Conservation (phyloP, 495 filamentous ascomycete genomes). For the Amorphotheca resinae region DNA sequence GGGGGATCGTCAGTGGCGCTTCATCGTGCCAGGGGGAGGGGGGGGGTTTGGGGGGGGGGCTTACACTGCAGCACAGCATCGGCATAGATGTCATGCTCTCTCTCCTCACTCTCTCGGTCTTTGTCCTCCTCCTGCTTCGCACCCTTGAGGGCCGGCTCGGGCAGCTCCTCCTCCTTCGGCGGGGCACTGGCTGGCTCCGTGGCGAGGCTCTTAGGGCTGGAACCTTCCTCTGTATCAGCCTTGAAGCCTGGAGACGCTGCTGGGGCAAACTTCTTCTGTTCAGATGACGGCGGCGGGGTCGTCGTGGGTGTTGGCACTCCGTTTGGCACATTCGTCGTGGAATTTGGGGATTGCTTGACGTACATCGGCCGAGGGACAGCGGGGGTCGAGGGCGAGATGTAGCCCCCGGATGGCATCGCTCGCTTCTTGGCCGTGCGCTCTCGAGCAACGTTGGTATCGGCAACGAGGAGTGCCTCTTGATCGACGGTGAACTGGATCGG, state of each 20-base stretch:
- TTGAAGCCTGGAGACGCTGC: slow-evolving; percentile 40
- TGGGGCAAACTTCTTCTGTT: slow-evolving; percentile 25
- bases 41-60: slow-evolving; percentile 15
- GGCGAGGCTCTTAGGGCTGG: slow-evolving; percentile 61
- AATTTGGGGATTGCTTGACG: slow-evolving; percentile 25
- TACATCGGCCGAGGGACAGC: slow-evolving; percentile 30
- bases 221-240: slow-evolving; percentile 56
- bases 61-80: slow-evolving; percentile 81
- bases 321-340: slow-evolving; percentile 26
- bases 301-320: slow-evolving; percentile 51
- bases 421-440: slow-evolving; percentile 53
- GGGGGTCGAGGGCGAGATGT: slow-evolving; percentile 18
- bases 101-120: slow-evolving; percentile 49
- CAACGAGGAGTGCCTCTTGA: slow-evolving; percentile 85
- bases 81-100: slow-evolving; percentile 85
- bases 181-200: slow-evolving; percentile 48
- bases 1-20: slow-evolving; percentile 9
- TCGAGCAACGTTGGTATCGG: slow-evolving; percentile 69
- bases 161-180: slow-evolving; percentile 44
- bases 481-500: slow-evolving; percentile 99
- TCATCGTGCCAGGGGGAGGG: too few relatives aligned
- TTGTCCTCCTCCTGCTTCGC: slow-evolving; percentile 56
- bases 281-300: slow-evolving; percentile 39
- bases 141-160: slow-evolving; percentile 33
- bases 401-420: slow-evolving; percentile 40